Evolutionary conservation across 2,329 filamentous ascomycete species (phyloP), one percentile per base, ranked within the genome.

Genomic region (Colletotrichum tropicale): DNA sequence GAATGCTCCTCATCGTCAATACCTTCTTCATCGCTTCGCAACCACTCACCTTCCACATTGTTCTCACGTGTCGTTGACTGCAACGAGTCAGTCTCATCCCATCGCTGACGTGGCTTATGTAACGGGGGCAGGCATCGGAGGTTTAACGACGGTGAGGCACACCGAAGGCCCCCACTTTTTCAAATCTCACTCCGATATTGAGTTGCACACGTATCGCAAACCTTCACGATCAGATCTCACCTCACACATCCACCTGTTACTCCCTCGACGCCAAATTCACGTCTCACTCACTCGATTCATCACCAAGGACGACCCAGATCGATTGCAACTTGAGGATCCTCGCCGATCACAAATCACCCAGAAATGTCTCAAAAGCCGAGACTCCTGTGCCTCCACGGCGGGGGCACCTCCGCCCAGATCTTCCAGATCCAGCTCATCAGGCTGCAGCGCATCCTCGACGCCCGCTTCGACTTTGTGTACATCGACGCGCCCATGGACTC

Each of bases 301-400:
- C n/a, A 0, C n/a, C 43, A 52, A 21, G 6, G 6, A 13, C 0
- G 10, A 21, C 1, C 6, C 9, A 48, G 43, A 48, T 1, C 3
- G 10, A 48, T 2, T 24, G 13, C 12, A 15, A 26, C 10, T n/a
- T 4, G 12, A 6, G 10, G 4, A n/a, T 15, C n/a, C 6, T 8
- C 32, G 10, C 3, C 12, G 6, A 12, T 4, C 66, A 26, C 18
- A 24, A 18, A 21, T n/a, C 0, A 0, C 13, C 8, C 24, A 3
- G 6, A 26, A 36, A 62, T 65, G 68, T 21, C 66, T 16, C 67
- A 34, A 36, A 65, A 43, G 16, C 74, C 74, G 10, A 70, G 66
- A 61, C 66, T 76, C 12, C 74, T 76, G 9, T 76, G 74, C 36
- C 74, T 76, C 21, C 74, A 76, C 66, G 74, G 74, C 28, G 74